Percentiles rank a stretch among this genome's conserved stretches.
phyloP scores from a whole-genome alignment of 305 asterid genomes.

The Petunia hybrid region DNA sequence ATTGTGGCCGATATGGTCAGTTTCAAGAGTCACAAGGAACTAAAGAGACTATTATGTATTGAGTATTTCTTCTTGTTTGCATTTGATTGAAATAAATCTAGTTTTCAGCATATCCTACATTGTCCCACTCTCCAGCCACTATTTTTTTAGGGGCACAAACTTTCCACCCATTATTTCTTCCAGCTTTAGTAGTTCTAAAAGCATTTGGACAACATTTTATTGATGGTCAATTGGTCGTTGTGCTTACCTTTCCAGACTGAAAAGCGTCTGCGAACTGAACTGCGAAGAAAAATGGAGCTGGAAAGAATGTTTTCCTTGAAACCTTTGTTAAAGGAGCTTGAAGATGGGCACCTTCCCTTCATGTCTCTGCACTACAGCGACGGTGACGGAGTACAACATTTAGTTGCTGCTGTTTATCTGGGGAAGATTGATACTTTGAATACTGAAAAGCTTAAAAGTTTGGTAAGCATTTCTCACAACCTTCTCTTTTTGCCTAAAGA shows the following conservation, averaged over 20 bases:
- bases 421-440: slow-evolving; percentile 81
- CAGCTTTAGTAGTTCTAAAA: slow-evolving; percentile 21
- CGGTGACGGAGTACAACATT: slow-evolving; percentile 77
- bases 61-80: slow-evolving; percentile 8
- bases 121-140: background rate
- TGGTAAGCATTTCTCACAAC: slow-evolving; percentile 55
- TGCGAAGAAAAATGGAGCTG: slow-evolving; percentile 81
- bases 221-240: slow-evolving; percentile 26
- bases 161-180: slow-evolving; percentile 4
- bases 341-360: slow-evolving; percentile 82
- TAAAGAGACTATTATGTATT: background rate
- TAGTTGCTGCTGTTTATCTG: slow-evolving; percentile 88
- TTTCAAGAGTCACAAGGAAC: slow-evolving; percentile 13
- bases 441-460: slow-evolving; percentile 63
- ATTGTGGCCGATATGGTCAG: background rate
- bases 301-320: slow-evolving; percentile 78
- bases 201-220: slow-evolving; percentile 22
- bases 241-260: slow-evolving; percentile 60
- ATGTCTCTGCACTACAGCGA: slow-evolving; percentile 79
- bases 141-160: background rate
- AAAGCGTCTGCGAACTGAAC: slow-evolving; percentile 77
- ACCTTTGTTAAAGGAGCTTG: slow-evolving; percentile 78
- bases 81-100: background rate
- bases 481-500: background rate
- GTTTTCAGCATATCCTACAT: background rate